Evolutionary conservation across 768 basidiomycete genomes (phyloP).

Genomic region (Collybia mongolica): DNA sequence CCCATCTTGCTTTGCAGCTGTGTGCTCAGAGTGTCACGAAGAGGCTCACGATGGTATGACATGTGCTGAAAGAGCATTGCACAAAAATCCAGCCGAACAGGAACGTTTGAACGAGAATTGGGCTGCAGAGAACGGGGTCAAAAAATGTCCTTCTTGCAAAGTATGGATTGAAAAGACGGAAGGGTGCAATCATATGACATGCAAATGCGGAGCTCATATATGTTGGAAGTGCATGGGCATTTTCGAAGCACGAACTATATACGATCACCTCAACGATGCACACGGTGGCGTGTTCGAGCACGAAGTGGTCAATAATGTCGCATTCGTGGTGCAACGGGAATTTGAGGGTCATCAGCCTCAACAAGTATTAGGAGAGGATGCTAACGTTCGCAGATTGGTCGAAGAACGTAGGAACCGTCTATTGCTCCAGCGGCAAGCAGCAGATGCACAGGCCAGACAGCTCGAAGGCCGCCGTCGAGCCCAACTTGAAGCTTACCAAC

Average conservation of each 20-base stretch:
- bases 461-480: no score
- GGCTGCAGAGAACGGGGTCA: slow-evolving; percentile 34
- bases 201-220: slow-evolving; percentile 50
- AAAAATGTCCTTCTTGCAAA: slow-evolving; percentile 46
- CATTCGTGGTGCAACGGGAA: no score
- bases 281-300: no score
- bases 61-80: slow-evolving; percentile 37
- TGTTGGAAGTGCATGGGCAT: slow-evolving; percentile 53
- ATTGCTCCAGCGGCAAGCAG: no score
- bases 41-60: slow-evolving; percentile 51
- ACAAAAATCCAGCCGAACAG: slow-evolving; percentile 35
- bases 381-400: no score
- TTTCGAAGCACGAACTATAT: slow-evolving; percentile 22
- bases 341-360: no score
- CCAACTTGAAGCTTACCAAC: no score
- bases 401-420: no score
- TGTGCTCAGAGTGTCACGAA: slow-evolving; percentile 49
- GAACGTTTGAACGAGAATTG: slow-evolving; percentile 41
- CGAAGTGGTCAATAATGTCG: no score
- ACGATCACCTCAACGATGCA: no score
- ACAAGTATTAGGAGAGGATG: no score
- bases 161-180: slow-evolving; percentile 46
- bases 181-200: slow-evolving; percentile 57
- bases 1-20: slow-evolving; percentile 48
- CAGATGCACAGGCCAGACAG: no score